Evolutionary conservation across 176 grass and related monocot genomes (phyloP).

Genomic region (Juncus effusus): DNA sequence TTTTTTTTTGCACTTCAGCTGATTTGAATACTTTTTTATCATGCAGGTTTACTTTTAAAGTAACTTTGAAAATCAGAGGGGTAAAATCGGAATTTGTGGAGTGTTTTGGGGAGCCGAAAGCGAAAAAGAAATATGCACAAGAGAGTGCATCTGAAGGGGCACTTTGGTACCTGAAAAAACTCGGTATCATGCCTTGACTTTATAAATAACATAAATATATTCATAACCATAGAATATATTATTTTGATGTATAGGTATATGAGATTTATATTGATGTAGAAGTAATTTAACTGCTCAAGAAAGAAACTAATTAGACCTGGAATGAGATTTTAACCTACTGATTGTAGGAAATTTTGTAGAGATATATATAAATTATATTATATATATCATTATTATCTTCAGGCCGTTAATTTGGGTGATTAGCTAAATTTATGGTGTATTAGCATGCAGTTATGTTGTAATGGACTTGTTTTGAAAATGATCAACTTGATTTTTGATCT

Average conservation of each 20-base stretch:
- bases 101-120: slow-evolving; percentile 57
- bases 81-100: slow-evolving; percentile 36
- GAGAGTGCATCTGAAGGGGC: slow-evolving; percentile 79
- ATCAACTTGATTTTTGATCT: too few relatives aligned
- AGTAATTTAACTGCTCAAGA: not conserved
- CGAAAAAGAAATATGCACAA: slow-evolving; percentile 61
- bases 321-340: too few relatives aligned
- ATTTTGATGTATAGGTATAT: not conserved
- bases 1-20: slow-evolving; percentile 1
- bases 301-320: not conserved
- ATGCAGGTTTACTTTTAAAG: slow-evolving; percentile 85
- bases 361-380: too few relatives aligned
- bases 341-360: too few relatives aligned
- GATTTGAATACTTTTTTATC: not conserved
- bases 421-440: too few relatives aligned
- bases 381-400: too few relatives aligned
- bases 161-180: slow-evolving; percentile 62
- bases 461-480: too few relatives aligned
- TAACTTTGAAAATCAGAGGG: slow-evolving; percentile 45
- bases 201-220: not conserved
- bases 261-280: not conserved
- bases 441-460: too few relatives aligned
- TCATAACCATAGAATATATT: too few relatives aligned
- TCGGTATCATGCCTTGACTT: slow-evolving; percentile 39
- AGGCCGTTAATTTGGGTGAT: too few relatives aligned